Evolutionary conservation across 352 stramenopile species (phyloP), one percentile per base, ranked within the genome.

Genomic region (Pythium sukuiense): DNA sequence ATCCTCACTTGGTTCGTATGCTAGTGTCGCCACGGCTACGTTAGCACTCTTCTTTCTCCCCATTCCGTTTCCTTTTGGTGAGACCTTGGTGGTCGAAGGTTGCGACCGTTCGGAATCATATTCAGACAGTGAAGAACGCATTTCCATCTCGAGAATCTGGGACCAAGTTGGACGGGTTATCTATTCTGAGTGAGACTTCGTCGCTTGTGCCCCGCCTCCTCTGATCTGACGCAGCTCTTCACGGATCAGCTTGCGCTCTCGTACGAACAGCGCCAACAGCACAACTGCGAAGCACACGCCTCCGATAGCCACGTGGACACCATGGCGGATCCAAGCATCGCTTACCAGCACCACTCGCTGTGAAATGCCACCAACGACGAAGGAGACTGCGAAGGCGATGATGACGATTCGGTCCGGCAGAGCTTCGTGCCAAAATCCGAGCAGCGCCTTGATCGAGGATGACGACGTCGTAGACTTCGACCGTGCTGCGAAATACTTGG

Each of bases 351-450:
- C n/a, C 24, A 88, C 1, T 1, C 49, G 66, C 50, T 82, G 71
- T 0, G 83, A 90, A 8, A 56, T 56, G 2, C 69, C 54, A 9
- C 77, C 79, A 30, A 92, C 64, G 0, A 14, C 37, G 24, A 90
- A 73, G 33, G 79, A 83, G 5, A 9, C 39, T 5, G 72, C 54
- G 49, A 90, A 89, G 35, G 76, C 78, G 13, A 60, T 6, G 32
- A 90, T 53, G 46, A 92, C 83, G 2, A 82, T 37, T 32, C 65
- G 67, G 71, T 89, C 63, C 0, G 83, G 83, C 3, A 90, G 69
- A 16, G 81, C 83, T 16, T 70, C 68, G 37, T 72, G 67, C 76
- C 79, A 88, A 63, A 92, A 89, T 1, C 55, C 58, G 6, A 88
- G 3, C 46, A 71, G 65, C 20, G 45, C 18, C 0, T 37, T 35